Evolutionary conservation across 331 rosid genomes (phyloP).

Genomic region (Malus hybrid): DNA sequence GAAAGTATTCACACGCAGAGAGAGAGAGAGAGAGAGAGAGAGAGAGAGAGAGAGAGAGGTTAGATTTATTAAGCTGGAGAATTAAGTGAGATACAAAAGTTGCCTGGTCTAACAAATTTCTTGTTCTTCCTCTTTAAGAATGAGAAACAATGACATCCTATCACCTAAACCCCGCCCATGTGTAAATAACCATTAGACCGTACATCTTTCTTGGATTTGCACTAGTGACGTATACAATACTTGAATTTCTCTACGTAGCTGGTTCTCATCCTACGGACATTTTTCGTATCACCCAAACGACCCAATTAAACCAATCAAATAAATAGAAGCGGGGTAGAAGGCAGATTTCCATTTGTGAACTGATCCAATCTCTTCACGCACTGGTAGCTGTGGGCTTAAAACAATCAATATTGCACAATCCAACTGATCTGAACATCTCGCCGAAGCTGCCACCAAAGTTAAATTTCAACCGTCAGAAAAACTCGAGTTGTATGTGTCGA

Average conservation of each 20-base stretch:
- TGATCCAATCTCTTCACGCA: conserved; percentile 29
- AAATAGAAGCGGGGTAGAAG: conserved; percentile 8
- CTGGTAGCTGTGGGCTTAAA: conserved; percentile 65
- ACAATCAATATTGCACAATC: conserved; percentile 84
- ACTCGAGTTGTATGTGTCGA: background rate
- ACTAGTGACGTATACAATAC: background rate
- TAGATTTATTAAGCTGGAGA: conserved; percentile 15
- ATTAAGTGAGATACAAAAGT: conserved; percentile 20
- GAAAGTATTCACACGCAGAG: background rate
- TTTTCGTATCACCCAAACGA: background rate
- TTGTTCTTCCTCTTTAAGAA: conserved; percentile 20
- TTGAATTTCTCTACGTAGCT: background rate
- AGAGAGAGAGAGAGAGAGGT: background rate
- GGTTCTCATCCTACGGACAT: background rate
- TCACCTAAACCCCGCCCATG: conserved; percentile 5
- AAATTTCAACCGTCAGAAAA: conserved; percentile 18
- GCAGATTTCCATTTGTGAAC: conserved; percentile 17
- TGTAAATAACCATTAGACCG: background rate
- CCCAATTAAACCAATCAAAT: conserved; percentile 31
- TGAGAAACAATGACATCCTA: conserved; percentile 19
- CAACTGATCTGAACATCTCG: conserved; percentile 72
- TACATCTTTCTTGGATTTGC: background rate
- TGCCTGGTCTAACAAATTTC: conserved; percentile 32
- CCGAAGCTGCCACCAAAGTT: conserved; percentile 62
- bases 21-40: background rate